phyloP scores from a whole-genome alignment of 192 early-diverging fungal genomes.

The Lobulomyces angularis region DNA sequence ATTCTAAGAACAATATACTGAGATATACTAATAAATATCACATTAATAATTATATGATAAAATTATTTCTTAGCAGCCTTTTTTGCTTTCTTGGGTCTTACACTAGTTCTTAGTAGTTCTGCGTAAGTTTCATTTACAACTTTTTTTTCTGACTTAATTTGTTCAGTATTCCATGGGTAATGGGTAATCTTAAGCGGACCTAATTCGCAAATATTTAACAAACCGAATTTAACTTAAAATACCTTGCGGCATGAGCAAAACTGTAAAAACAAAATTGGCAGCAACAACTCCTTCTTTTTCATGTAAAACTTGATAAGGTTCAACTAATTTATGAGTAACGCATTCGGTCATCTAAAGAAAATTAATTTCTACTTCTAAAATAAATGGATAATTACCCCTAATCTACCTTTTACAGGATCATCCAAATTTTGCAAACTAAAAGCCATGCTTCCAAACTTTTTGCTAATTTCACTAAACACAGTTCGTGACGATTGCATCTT shows the following conservation, averaged over 20 bases:
- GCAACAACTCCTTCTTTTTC: slow-evolving; percentile 68
- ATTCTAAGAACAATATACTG: too few species aligned
- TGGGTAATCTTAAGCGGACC: slow-evolving; percentile 76
- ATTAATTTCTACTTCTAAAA: too few species aligned
- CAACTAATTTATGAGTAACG: slow-evolving; percentile 65
- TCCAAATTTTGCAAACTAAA: slow-evolving; percentile 75
- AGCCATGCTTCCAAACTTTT: slow-evolving; percentile 72
- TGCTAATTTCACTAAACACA: slow-evolving; percentile 59
- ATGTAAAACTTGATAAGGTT: slow-evolving; percentile 70
- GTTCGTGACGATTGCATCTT: slow-evolving; percentile 77
- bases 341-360: too few species aligned
- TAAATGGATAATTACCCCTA: slow-evolving; percentile 88
- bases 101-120: slow-evolving; percentile 44
- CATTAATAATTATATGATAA: too few species aligned
- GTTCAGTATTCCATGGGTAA: slow-evolving; percentile 50
- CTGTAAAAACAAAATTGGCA: slow-evolving; percentile 88
- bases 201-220: too few species aligned
- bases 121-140: slow-evolving; percentile 69
- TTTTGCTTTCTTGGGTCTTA: slow-evolving; percentile 26
- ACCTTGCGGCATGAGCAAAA: slow-evolving; percentile 76
- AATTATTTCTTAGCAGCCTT: slow-evolving; percentile 20
- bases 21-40: too few species aligned
- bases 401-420: slow-evolving; percentile 82
- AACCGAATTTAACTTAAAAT: too few species aligned
- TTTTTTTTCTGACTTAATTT: slow-evolving; percentile 74